Base-by-base conservation (phyloP, 2,329 filamentous ascomycete genomes). In the Fusarium sacchari region DNA sequence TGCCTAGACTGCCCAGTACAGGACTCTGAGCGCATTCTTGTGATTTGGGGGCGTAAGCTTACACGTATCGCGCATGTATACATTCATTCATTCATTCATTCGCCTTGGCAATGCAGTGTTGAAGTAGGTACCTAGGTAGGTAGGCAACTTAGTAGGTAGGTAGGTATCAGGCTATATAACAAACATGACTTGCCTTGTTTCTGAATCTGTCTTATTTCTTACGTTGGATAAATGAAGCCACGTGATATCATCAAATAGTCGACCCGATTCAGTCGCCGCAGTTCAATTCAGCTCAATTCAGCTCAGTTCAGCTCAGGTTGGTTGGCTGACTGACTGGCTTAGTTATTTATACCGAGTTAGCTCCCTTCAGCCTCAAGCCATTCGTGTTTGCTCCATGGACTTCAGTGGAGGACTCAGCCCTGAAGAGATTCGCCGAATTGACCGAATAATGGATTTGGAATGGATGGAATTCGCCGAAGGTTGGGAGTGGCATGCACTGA, bases 361-460 rank as follows among this genome's bases (percentile, higher is more conserved):
- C n/a, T 37, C 40, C 32, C 50, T 30, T 53, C 30, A 34, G 47
- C 22, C 18, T 43, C 26, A 50, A 30, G 52, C 26, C 32, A 34
- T 59, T 43, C 26, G 18, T 20, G 14, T 7, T 36, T 39, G 14
- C 24, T 62, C 15, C 18, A 69, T 69, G 65, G 40, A 32, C 18
- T 42, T 39, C 22, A 15, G 22, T 18, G 58, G 65, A 53, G 66
- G 65, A n/a, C 65, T 69, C 17, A 65, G 46, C 10, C 22, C 32
- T 22, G 34, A 69, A n/a, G 59, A 64, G 52, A 56, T 69, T 14
- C 40, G 20, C 24, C 56, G 42, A 58, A 26, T 58, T 24, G 67
- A 64, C 34, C 46, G 64, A 56, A 47, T 63, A 34, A 69, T 67
- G 65, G 64, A 67, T 17, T 17, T 67, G 46, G 65, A 67, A 37